These are phyloP conservation scores for Crithidia bombi DNA, from an alignment of 208 protist genomes.

Conservation along the genomic window DNA sequence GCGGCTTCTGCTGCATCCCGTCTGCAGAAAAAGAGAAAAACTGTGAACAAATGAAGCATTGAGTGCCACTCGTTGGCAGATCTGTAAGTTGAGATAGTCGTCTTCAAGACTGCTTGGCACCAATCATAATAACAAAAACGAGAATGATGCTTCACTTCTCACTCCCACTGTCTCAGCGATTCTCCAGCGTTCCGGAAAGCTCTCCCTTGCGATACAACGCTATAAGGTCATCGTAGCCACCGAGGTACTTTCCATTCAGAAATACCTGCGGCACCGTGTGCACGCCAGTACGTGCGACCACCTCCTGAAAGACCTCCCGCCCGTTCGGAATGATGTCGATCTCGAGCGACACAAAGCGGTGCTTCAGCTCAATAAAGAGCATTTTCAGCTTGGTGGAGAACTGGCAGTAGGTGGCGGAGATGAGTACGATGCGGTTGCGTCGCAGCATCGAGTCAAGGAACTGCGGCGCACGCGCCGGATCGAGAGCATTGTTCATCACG, in stretches of 20 bases:
- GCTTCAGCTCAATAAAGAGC: slow-evolving; percentile 82
- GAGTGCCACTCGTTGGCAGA: too few relatives aligned
- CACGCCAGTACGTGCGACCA: slow-evolving; percentile 65
- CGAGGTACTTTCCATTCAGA: slow-evolving; percentile 78
- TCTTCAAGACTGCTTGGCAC: too few relatives aligned
- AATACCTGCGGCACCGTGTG: slow-evolving; percentile 90
- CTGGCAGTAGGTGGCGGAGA: slow-evolving; percentile 90
- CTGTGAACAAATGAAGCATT: too few relatives aligned
- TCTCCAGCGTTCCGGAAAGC: slow-evolving; percentile 66
- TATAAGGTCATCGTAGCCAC: slow-evolving; percentile 87
- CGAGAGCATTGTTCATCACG: slow-evolving; percentile 47
- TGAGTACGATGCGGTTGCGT: slow-evolving; percentile 79
- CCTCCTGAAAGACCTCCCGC: slow-evolving; percentile 79
- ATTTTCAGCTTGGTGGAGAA: slow-evolving; percentile 86
- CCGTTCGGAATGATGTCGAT: slow-evolving; percentile 91
- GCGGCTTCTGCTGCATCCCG: too few relatives aligned
- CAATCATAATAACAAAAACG: slow-evolving; percentile 18
- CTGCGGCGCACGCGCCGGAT: slow-evolving; percentile 69
- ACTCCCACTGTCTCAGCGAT: slow-evolving; percentile 19
- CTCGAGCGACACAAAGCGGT: slow-evolving; percentile 87
- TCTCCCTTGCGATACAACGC: slow-evolving; percentile 64
- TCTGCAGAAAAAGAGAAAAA: too few relatives aligned
- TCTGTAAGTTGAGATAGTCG: too few relatives aligned
- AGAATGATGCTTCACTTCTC: neutral
- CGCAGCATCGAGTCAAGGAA: slow-evolving; percentile 85